Base-by-base conservation (phyloP, 139 green algal species). In the Volvox africanus region DNA sequence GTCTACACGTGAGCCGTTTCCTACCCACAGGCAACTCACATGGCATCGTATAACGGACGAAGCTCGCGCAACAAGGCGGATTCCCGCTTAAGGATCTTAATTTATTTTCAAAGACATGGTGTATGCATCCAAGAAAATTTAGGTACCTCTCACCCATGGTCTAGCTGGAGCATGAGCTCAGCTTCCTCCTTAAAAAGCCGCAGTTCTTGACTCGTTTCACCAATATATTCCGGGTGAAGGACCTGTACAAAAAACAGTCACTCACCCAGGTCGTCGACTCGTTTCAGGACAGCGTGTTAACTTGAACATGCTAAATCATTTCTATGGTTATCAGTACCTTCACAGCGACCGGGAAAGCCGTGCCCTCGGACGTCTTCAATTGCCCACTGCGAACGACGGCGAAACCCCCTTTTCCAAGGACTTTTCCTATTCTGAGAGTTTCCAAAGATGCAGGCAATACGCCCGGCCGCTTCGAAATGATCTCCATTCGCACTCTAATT, bases 131-230 rank as follows among this genome's bases (percentile, higher is more conserved):
- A 55, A 55, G 44, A 14, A 55, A 55, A 55, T 55, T 55, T 55
- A 55, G 44, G 44, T 9, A 55, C 44, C 44, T 28, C 67, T 88
- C 9, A 89, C 85, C 37, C 2, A n/a, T 89, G 85, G 18, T 71
- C 28, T 1, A 89, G 19, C 36, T 89, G 69, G 1, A 89, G 69
- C 37, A 89, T 61, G 28, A 89, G 33, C 14, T 71, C 16, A 1
- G 85, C 85, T 14, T 89, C 85, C 26, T 89, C 85, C 26, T 24
- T 55, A 22, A 89, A 89, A 0, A 89, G 61, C 1, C 85, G 69
- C 20, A 89, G 85, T 30, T 89, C 85, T n/a, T 82, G 65, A 24
- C 22, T 35, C n/a, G 61, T n/a, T 28, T 89, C 85, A 28, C 44
- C 37, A n/a, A 35, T 71, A 20, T 61, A 89, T n/a, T 82, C 69